Base-by-base conservation (phyloP, 139 green algal species). In the Asterochloris sp. region DNA sequence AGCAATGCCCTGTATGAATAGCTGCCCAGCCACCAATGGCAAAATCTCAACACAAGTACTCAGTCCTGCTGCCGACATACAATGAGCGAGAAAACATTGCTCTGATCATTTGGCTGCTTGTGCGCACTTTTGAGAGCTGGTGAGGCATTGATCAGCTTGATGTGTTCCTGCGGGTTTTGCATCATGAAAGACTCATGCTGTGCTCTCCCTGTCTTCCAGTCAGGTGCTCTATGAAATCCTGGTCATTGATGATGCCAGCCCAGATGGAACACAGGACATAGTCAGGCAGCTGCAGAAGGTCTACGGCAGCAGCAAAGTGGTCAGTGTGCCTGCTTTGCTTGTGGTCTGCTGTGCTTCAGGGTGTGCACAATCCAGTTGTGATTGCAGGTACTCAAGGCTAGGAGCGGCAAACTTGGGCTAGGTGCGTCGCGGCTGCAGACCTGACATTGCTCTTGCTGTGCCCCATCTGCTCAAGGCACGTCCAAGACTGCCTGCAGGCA, bases 21-120 rank as follows among this genome's bases (percentile, higher is more conserved):
- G 38, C 38, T 54, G 2, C 38, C 38, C 38, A 54, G 38, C 6
- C 38, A 54, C 38, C 38, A 54, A 54, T 54, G 38, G 38, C 38
- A 54, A 54, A 54, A 54, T 68, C 24, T 17, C 68, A 76, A 73
- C 68, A 69, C 27, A 92, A 84, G 77, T 96, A 94, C 85, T 95
- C 90, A 14, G 94, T 99, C 19, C 91, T 99, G 74, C 85, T 99
- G 23, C 97, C 97, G 0, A 99, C 97, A 10, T 99, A 97, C 90
- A 99, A 99, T 69, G 97, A 99, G 86, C 73, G 87, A 6, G 87
- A 97, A 14, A 99, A 99, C 86, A 93, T 99, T 12, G 83, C 88
- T 0, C 85, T 98, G 0, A 87, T 98, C 0, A 71, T 94, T 0
- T 96, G 83, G 82, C 83, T 99, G 64, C 83, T 99, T 6, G 83